Evolutionary conservation across 169 alveolate species (phyloP), one percentile per base, ranked within the genome.

Genomic region (Cryptosporidium bovis): DNA sequence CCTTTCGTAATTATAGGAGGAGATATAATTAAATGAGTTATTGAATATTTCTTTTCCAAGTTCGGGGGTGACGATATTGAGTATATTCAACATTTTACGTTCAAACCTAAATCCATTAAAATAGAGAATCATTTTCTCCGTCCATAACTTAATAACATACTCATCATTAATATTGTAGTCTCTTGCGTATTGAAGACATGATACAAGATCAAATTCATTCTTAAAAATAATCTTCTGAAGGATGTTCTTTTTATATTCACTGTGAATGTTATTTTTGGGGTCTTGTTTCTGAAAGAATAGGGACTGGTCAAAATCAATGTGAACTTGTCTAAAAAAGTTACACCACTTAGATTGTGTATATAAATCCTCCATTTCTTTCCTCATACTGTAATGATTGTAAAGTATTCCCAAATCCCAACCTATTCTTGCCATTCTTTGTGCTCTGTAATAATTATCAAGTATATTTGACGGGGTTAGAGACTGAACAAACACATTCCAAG

Each of bases 361-460:
- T 34, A 77, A 66, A 24, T 77, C 87, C 18, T 77, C 87, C 87
- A 77, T 77, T 29, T 77, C 87, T 18, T 77, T 77, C 51, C 87
- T 77, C 87, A 77, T 77, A 31, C 87, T 77, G 20, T 77, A 77
- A 34, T 77, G 87, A 51, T 77, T 77, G 33, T 29, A 77, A 34
- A 77, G 60, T 46, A 77, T 77, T 7, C 87, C 87, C 29, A 77
- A 77, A 40, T 77, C 87, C 87, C 87, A 77, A n/a, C 87, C 87
- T 31, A 77, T 77, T 60, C 87, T 77, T 40, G 87, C 87, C 87
- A 77, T 77, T 20, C 87, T 31, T 36, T 77, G 87, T 12, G 87
- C 77, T n/a, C 87, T 77, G 36, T 60, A 60, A 62, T 77, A 77
- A 29, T 77, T 77, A 62, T 77, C 87, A 8, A 77, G 77, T 15